Conservation (phyloP, 1,139 yeast genomes). For the Protomyces arabidopsidicola region DNA sequence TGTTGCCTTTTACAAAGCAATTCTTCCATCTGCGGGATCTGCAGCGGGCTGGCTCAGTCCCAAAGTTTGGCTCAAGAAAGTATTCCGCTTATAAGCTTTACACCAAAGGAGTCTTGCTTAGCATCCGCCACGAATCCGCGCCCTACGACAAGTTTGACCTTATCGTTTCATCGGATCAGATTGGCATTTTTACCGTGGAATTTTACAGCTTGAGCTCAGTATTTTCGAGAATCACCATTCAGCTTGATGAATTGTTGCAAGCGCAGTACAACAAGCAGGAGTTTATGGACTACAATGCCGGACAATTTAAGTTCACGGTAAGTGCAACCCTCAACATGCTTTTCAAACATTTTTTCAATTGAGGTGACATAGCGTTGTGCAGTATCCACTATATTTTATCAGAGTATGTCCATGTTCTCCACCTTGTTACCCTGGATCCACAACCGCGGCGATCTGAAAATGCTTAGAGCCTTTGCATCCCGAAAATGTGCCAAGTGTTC, state of each 20-base stretch:
- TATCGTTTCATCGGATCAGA: constrained; percentile 70
- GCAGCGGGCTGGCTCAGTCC: constrained; percentile 61
- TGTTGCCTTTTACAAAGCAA: constrained; percentile 68
- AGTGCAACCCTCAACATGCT: constrained; percentile 10
- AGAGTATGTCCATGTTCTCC: not conserved
- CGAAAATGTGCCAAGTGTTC: not conserved
- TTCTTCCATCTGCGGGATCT: constrained; percentile 72
- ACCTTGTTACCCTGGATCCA: not conserved
- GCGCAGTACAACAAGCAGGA: constrained; percentile 49
- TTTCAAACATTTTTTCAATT: constrained; percentile 22
- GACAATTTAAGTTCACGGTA: constrained; percentile 16
- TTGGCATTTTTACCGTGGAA: constrained; percentile 69
- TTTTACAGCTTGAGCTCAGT: constrained; percentile 51
- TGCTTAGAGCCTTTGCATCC: not conserved
- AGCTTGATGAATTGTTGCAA: constrained; percentile 64
- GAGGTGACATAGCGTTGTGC: not conserved
- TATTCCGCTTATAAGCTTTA: constrained; percentile 69
- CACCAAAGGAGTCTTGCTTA: constrained; percentile 66
- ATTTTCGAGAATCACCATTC: constrained; percentile 53
- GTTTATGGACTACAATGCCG: constrained; percentile 20
- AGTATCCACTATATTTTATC: not conserved
- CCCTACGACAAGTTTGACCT: constrained; percentile 66
- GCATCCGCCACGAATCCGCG: constrained; percentile 48
- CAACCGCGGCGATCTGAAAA: not conserved
- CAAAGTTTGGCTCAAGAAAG: constrained; percentile 78